These are phyloP conservation scores for Aristolochia contorta DNA, from an alignment of 164 flowering plant species.

Conservation along the genomic window DNA sequence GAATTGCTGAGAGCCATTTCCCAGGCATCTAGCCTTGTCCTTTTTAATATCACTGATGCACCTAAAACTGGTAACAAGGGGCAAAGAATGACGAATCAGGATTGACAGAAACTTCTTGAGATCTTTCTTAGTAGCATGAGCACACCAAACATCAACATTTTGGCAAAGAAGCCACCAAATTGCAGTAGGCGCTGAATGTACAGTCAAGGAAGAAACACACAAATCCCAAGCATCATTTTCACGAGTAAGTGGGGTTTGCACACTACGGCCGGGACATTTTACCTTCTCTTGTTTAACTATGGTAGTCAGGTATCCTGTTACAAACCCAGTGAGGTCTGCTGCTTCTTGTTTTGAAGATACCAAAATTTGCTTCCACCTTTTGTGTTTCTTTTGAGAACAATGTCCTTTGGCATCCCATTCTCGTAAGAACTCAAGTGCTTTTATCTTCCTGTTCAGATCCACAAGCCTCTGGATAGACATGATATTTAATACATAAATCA, in stretches of 20 bases:
- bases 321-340: slow-evolving; percentile 37
- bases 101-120: slow-evolving; percentile 53
- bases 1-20: slow-evolving; percentile 26
- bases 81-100: slow-evolving; percentile 30
- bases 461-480: slow-evolving; percentile 80
- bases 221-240: slow-evolving; percentile 39
- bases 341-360: slow-evolving; percentile 51
- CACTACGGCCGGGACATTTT: slow-evolving; percentile 11
- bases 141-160: slow-evolving; percentile 71
- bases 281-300: slow-evolving; percentile 16
- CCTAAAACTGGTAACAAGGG: slow-evolving; percentile 10
- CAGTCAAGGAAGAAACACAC: slow-evolving; percentile 31
- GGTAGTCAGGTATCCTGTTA: slow-evolving; percentile 27
- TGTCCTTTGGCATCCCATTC: slow-evolving; percentile 22
- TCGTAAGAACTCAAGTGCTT: slow-evolving; percentile 42
- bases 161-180: slow-evolving; percentile 77
- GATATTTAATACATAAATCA: slow-evolving; percentile 46
- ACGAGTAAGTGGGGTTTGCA: neutral
- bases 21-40: slow-evolving; percentile 9
- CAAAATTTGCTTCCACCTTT: slow-evolving; percentile 26
- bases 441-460: slow-evolving; percentile 65
- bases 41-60: slow-evolving; percentile 3
- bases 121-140: slow-evolving; percentile 53
- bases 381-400: slow-evolving; percentile 19
- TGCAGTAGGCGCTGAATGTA: slow-evolving; percentile 43